These are phyloP conservation scores for Blastobotrys mokoenaii DNA, from an alignment of 805 yeast genomes.

Conservation along the genomic window DNA sequence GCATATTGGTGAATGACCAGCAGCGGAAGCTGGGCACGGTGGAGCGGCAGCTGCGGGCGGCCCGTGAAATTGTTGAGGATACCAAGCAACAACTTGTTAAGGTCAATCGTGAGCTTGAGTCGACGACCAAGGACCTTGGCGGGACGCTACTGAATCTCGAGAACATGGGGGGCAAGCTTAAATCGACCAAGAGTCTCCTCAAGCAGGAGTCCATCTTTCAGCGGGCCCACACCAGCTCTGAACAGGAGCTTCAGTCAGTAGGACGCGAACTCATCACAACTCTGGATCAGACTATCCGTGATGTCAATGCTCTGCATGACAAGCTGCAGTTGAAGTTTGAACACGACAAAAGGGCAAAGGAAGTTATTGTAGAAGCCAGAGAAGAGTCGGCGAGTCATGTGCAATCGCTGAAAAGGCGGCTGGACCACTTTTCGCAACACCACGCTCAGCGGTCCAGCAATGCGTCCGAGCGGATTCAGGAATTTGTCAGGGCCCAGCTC, in stretches of 20 bases:
- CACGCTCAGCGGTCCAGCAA: neutral
- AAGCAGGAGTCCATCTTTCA: conserved; percentile 18
- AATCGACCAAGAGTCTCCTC: conserved; percentile 9
- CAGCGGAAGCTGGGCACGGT: conserved; percentile 39
- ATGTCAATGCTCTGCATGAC: conserved; percentile 14
- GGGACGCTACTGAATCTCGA: conserved; percentile 4
- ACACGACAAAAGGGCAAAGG: conserved; percentile 6
- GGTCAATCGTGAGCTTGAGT: conserved; percentile 9
- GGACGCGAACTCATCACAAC: conserved; percentile 19
- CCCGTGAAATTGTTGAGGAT: conserved; percentile 26
- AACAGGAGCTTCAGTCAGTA: conserved; percentile 20
- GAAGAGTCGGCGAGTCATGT: neutral
- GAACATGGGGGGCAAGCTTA: conserved; percentile 3
- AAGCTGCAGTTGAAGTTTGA: conserved; percentile 13
- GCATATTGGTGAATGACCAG: conserved; percentile 43
- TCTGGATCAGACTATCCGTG: conserved; percentile 17
- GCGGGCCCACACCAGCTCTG: conserved; percentile 24
- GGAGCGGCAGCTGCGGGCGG: conserved; percentile 38
- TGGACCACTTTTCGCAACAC: neutral
- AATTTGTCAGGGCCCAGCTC: neutral
- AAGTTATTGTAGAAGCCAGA: neutral
- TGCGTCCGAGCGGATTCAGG: neutral
- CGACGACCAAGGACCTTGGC: conserved; percentile 6
- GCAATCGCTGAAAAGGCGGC: neutral
- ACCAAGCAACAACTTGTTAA: conserved; percentile 12